A percentile compares a stretch with the other conserved stretches of the same genome.
Evolutionary conservation across 441 rosid species (phyloP).

Genomic region (Melastoma candidum): DNA sequence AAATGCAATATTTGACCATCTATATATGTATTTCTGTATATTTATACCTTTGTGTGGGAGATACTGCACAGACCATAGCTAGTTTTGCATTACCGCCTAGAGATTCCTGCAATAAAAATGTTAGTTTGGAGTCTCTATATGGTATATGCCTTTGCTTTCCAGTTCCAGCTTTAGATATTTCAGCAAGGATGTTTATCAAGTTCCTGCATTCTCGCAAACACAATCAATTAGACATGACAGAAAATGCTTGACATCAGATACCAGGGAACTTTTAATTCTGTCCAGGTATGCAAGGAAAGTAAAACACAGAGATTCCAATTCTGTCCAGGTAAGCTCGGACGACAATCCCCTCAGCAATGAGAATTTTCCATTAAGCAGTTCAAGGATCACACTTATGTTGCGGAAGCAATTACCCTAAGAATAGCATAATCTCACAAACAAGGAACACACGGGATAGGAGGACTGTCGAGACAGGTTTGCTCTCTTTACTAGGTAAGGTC

Average conservation of each 20-base stretch:
- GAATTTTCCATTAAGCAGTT: too few species aligned
- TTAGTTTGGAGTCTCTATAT: constrained; percentile 96
- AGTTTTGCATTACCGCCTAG: constrained; percentile 99
- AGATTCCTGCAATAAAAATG: constrained; percentile 94
- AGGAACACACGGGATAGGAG: too few species aligned
- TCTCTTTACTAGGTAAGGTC: too few species aligned
- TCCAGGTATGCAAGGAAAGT: too few species aligned
- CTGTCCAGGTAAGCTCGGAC: too few species aligned
- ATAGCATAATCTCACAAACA: too few species aligned
- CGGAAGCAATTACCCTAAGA: too few species aligned
- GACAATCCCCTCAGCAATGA: too few species aligned
- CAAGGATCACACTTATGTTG: too few species aligned
- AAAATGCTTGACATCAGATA: constrained; percentile 1
- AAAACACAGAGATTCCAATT: too few species aligned
- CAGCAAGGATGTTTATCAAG: constrained; percentile 96
- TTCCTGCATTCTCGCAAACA: constrained; percentile 50
- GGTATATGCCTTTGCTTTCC: constrained; percentile 87
- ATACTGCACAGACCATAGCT: constrained; percentile 96
- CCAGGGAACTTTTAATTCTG: neutral
- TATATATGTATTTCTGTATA: neutral
- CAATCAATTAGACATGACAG: constrained; percentile 15
- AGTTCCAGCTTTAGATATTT: constrained; percentile 87
- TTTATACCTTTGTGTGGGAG: constrained; percentile 78
- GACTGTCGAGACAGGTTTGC: too few species aligned
- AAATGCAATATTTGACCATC: constrained; percentile 1